Evolutionary conservation across 1,284 basidiomycete species (phyloP).

Genomic region (Quambalaria eucalypti): DNA sequence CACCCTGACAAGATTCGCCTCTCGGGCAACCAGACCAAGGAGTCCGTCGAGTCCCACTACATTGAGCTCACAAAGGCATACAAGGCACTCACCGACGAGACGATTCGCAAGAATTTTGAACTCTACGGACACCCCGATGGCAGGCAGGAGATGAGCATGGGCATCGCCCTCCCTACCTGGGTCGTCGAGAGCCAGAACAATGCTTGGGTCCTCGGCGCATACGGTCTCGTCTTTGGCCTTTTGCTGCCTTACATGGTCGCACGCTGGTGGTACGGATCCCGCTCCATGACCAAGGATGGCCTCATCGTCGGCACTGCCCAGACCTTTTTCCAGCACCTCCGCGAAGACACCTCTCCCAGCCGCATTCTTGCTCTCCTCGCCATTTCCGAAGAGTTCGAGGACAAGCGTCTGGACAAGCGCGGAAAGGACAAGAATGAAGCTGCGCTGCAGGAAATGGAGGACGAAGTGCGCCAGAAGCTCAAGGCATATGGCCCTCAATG

Average conservation of each 20-base stretch:
- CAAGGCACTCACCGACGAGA: slow-evolving; percentile 90
- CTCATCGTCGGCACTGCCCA: slow-evolving; percentile 75
- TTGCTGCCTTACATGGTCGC: slow-evolving; percentile 72
- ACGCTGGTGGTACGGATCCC: slow-evolving; percentile 92
- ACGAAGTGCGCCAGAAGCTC: slow-evolving; percentile 53
- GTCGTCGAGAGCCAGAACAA: slow-evolving; percentile 86
- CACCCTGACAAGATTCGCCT: slow-evolving; percentile 95
- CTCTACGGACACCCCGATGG: slow-evolving; percentile 94
- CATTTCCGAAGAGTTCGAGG: slow-evolving; percentile 64
- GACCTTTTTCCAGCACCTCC: slow-evolving; percentile 75
- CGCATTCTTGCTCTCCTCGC: slow-evolving; percentile 69
- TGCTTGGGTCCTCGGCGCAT: slow-evolving; percentile 77
- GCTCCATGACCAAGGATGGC: slow-evolving; percentile 84
- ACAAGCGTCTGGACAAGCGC: slow-evolving; percentile 47
- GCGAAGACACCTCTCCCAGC: slow-evolving; percentile 67
- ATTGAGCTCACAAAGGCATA: slow-evolving; percentile 96
- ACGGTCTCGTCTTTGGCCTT: slow-evolving; percentile 78
- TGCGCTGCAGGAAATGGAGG: slow-evolving; percentile 53
- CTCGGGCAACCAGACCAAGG: slow-evolving; percentile 69
- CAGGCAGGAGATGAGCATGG: slow-evolving; percentile 85
- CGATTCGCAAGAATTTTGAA: slow-evolving; percentile 80
- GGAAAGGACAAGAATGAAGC: slow-evolving; percentile 24
- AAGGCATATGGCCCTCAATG: slow-evolving; percentile 41
- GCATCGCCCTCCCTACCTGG: slow-evolving; percentile 91
- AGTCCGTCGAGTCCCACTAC: slow-evolving; percentile 78